Conservation (phyloP, 2,329 filamentous ascomycete species). For the Penicillium italicum region DNA sequence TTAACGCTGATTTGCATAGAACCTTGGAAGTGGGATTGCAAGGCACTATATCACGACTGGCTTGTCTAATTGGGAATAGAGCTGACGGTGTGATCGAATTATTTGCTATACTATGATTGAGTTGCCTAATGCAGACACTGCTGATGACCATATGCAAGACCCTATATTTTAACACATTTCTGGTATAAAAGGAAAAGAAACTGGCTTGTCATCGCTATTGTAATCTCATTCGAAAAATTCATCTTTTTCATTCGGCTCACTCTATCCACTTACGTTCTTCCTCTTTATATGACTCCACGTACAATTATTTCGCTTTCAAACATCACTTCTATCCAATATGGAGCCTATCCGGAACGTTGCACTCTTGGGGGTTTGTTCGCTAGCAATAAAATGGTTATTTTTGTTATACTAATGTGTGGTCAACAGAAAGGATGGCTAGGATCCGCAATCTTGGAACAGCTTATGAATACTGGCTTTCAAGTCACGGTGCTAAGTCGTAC, state of each 20-base stretch:
- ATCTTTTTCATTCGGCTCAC: too few species aligned
- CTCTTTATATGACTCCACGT: too few species aligned
- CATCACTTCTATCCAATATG: background rate
- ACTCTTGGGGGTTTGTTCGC: background rate
- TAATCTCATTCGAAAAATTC: too few species aligned
- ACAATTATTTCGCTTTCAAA: background rate
- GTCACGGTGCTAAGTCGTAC: constrained; percentile 1
- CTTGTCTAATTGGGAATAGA: background rate
- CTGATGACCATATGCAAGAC: too few species aligned
- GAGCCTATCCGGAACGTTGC: background rate
- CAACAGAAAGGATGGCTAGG: constrained; percentile 3
- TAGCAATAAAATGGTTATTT: background rate
- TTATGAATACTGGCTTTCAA: background rate
- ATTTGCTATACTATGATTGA: background rate
- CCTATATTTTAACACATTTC: background rate
- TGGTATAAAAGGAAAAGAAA: background rate
- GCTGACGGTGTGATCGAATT: too few species aligned
- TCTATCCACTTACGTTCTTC: too few species aligned
- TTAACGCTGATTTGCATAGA: too few species aligned
- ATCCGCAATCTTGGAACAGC: background rate
- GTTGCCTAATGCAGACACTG: background rate
- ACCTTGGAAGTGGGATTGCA: background rate
- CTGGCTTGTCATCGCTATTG: background rate
- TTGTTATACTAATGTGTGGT: background rate
- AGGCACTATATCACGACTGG: background rate